Evolutionary conservation across 192 early-diverging fungal genomes (phyloP), one percentile per base, ranked within the genome.

Genomic region (Coemansia sp.): DNA sequence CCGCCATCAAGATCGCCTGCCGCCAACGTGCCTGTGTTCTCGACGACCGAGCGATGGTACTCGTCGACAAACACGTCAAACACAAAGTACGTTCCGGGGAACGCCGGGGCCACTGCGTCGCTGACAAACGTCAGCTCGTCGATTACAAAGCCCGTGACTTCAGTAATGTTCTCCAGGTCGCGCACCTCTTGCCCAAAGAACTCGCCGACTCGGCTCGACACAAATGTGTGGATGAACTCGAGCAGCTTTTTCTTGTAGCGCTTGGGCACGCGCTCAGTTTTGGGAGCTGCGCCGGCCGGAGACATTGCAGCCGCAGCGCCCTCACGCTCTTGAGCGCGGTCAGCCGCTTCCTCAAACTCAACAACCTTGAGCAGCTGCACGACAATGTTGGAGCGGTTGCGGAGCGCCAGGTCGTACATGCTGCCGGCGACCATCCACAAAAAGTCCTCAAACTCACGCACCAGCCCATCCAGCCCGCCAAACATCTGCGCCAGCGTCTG

Each of bases 51-150:
- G 51, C 89, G 89, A 77, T 99, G 97, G 72, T 97, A 99, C 83
- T 95, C 95, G 27, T 95, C 81, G 2, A 98, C 92, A 76, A 91
- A 97, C 63, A 93, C 89, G 41, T 92, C 91, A 75, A 98, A 98
- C n/a, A 97, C 92, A 62, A 90, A 93, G 85, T 94, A 98, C 31
- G 88, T 88, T 51, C 89, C 87, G 6, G 97, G 96, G 56, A 97
- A 96, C 6, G 85, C 84, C 14, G 94, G 93, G 23, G 86, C 87
- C 4, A 99, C 77, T 9, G 94, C 90, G 71, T 98, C 94, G 67
- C 87, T 87, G 0, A 97, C 91, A 57, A 96, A 66, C 6, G 90
- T 89, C 43, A 99, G 81, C 73, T 97, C 93, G 65, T 95, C 89
- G 31, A 95, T 88, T 11, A 98, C 88, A 62, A 89, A 87, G 19